phyloP scores from a whole-genome alignment of 1,139 yeast genomes.

The Suhomyces anneliseae region DNA sequence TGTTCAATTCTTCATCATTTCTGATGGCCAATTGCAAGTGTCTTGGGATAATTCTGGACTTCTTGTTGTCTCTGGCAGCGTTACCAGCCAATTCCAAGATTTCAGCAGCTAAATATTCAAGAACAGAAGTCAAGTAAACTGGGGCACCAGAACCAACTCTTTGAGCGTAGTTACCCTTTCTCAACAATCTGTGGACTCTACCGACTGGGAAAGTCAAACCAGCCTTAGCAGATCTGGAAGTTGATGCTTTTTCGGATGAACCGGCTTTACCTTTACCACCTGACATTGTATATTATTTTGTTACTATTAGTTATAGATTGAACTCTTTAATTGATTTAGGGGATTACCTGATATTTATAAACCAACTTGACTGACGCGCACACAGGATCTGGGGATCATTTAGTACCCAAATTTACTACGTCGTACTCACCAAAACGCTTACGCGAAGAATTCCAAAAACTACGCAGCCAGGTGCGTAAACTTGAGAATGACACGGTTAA shows the following conservation, averaged over 20 bases:
- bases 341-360: slow-evolving; percentile 7
- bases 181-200: slow-evolving; percentile 55
- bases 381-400: not conserved
- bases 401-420: slow-evolving; percentile 6
- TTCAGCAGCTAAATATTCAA: slow-evolving; percentile 55
- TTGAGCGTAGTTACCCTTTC: slow-evolving; percentile 57
- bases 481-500: slow-evolving; percentile 1
- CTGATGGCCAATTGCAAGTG: slow-evolving; percentile 55
- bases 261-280: slow-evolving; percentile 59
- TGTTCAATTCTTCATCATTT: slow-evolving; percentile 55
- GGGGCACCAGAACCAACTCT: slow-evolving; percentile 60
- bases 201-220: slow-evolving; percentile 59
- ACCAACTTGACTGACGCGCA: slow-evolving; percentile 1
- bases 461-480: slow-evolving; percentile 10
- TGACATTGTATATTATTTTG: slow-evolving; percentile 35
- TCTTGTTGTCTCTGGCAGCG: slow-evolving; percentile 59
- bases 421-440: slow-evolving; percentile 6
- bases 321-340: not conserved
- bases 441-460: slow-evolving; percentile 5
- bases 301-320: slow-evolving; percentile 12
- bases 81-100: slow-evolving; percentile 58
- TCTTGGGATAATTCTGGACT: slow-evolving; percentile 58
- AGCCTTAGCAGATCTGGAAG: slow-evolving; percentile 55
- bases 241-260: slow-evolving; percentile 52
- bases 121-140: slow-evolving; percentile 53